phyloP scores from a whole-genome alignment of 2,329 filamentous ascomycete genomes.

The Penicillium frequentans region DNA sequence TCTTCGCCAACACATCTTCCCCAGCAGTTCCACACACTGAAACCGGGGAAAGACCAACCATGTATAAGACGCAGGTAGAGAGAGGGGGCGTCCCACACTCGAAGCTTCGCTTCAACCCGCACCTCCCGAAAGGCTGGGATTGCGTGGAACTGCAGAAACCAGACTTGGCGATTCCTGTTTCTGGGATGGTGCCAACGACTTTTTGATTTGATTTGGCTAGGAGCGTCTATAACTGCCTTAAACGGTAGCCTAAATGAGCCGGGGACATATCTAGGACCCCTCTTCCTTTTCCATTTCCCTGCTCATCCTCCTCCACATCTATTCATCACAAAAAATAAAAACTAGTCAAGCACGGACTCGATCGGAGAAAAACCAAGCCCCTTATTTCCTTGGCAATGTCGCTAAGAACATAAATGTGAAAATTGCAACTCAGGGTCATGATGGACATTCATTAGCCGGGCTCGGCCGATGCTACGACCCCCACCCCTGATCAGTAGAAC shows the following conservation, averaged over 20 bases:
- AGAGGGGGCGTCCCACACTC: neutral
- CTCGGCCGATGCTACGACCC: slow-evolving; percentile 6
- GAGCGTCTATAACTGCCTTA: neutral
- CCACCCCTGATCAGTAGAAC: slow-evolving; percentile 17
- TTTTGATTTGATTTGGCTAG: neutral
- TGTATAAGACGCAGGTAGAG: neutral
- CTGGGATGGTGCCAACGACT: neutral
- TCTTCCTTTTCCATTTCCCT: neutral
- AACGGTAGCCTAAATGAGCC: neutral
- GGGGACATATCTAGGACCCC: neutral
- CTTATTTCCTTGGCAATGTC: neutral
- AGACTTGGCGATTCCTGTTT: slow-evolving; percentile 3
- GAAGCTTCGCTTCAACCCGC: slow-evolving; percentile 10
- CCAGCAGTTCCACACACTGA: neutral
- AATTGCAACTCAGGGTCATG: neutral
- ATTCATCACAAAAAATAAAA: neutral
- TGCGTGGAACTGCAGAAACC: slow-evolving; percentile 8
- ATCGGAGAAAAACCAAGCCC: neutral
- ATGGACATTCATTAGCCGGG: neutral
- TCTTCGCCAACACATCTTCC: neutral
- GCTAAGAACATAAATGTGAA: neutral
- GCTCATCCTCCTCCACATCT: neutral
- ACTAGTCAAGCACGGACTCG: neutral
- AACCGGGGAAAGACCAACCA: neutral
- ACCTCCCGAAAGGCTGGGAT: slow-evolving; percentile 8